A percentile compares a stretch with the other conserved stretches of the same genome.
phyloP scores from a whole-genome alignment of 805 yeast genomes.

The Yarrowia deformans region DNA sequence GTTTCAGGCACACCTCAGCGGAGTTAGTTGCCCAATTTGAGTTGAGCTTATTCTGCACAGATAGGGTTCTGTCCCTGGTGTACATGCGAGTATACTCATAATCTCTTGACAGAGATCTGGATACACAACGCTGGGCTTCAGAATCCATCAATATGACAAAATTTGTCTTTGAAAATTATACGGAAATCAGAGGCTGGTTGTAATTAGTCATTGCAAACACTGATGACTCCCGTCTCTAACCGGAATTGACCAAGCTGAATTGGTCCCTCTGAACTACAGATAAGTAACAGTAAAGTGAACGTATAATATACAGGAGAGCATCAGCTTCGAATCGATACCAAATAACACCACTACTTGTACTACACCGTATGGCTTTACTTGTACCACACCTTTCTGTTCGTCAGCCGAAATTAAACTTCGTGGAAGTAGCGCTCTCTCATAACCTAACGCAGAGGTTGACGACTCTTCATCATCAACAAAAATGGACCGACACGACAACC shows the following conservation, averaged over 20 bases:
- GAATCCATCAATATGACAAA: too few relatives aligned
- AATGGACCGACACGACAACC: slow-evolving; percentile 40
- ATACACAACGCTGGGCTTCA: too few relatives aligned
- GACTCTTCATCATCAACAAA: slow-evolving; percentile 30
- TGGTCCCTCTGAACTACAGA: too few relatives aligned
- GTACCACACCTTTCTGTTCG: background rate
- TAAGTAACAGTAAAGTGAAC: too few relatives aligned
- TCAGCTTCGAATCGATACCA: too few relatives aligned
- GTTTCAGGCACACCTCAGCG: background rate
- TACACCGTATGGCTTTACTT: too few relatives aligned
- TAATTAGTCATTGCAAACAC: too few relatives aligned
- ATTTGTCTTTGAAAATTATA: too few relatives aligned
- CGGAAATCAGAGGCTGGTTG: too few relatives aligned
- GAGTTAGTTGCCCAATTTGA: background rate
- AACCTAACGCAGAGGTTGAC: slow-evolving; percentile 24
- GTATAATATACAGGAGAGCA: too few relatives aligned
- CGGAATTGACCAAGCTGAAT: too few relatives aligned
- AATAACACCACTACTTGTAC: background rate
- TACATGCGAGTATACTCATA: background rate
- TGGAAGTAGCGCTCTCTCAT: slow-evolving; percentile 1
- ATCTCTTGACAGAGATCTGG: background rate
- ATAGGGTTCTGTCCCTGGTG: background rate
- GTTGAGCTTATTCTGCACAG: background rate
- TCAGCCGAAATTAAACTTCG: background rate
- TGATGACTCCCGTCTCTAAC: too few relatives aligned